A percentile compares a stretch with the other conserved stretches of the same genome.
These are phyloP conservation scores for Pseudoneurospora amorphoporcata DNA, from an alignment of 495 filamentous ascomycete species.

Conservation along the genomic window DNA sequence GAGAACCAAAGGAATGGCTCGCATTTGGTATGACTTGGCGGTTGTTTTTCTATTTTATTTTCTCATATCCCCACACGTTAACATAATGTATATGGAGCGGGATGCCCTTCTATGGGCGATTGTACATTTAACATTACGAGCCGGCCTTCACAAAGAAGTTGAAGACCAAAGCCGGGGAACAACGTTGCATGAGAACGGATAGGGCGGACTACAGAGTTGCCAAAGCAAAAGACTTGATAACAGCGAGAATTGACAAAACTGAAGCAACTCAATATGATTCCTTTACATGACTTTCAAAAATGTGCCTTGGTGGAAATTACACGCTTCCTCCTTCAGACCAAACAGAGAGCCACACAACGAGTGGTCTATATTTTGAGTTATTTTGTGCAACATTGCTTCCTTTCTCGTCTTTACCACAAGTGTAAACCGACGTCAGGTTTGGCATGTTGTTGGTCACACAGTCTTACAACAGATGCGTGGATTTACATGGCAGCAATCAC, in stretches of 20 bases:
- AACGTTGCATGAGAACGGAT: background rate
- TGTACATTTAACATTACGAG: background rate
- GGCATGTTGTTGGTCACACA: background rate
- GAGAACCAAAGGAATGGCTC: background rate
- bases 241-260: background rate
- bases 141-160: background rate
- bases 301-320: background rate
- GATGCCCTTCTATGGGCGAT: background rate
- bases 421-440: background rate
- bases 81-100: constrained; percentile 11
- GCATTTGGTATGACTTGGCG: background rate
- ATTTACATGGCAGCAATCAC: background rate
- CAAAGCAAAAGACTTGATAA: background rate
- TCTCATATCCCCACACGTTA: background rate
- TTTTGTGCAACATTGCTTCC: background rate
- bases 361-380: background rate
- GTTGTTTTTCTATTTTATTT: background rate
- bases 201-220: background rate
- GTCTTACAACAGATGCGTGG: background rate
- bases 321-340: background rate
- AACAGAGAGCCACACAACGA: background rate
- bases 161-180: background rate
- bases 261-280: background rate
- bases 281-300: background rate
- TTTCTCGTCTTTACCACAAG: background rate